Percentiles rank a stretch among this genome's conserved stretches.
phyloP scores from a whole-genome alignment of 805 yeast genomes.

The Metschnikowia lachancei region DNA sequence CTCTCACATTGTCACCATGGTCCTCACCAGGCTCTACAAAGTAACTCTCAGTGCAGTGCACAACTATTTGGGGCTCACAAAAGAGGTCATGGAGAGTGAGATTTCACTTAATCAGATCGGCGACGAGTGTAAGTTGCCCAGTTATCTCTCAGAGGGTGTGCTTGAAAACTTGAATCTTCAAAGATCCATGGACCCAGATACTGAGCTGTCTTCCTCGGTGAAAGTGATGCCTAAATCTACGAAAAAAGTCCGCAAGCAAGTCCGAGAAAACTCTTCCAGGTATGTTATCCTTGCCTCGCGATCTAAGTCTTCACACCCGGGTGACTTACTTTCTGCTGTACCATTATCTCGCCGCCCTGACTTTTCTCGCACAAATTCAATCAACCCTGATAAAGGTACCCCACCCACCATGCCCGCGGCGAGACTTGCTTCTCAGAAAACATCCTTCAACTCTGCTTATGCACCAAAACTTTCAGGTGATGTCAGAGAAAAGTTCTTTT shows the following conservation, averaged over 20 bases:
- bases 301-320: conserved; percentile 64
- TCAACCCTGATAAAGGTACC: conserved; percentile 4
- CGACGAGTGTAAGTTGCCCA: conserved; percentile 46
- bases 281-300: conserved; percentile 50
- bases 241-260: conserved; percentile 14
- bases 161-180: conserved; percentile 37
- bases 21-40: conserved; percentile 77
- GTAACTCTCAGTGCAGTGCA: conserved; percentile 92
- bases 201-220: conserved; percentile 11
- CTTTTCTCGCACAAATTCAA: conserved; percentile 21
- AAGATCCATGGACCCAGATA: conserved; percentile 8
- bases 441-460: conserved; percentile 1
- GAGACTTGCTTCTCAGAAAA: conserved; percentile 3
- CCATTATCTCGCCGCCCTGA: conserved; percentile 54
- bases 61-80: conserved; percentile 77
- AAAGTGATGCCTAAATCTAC: conserved; percentile 17
- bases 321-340: conserved; percentile 79
- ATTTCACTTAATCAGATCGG: conserved; percentile 49
- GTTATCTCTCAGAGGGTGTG: conserved; percentile 58
- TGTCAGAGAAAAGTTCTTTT: conserved; percentile 32
- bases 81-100: conserved; percentile 78
- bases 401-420: not conserved
- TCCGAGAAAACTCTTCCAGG: conserved; percentile 28
- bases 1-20: conserved; percentile 91
- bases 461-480: conserved; percentile 6